Conservation (phyloP, 1,284 basidiomycete species). For the Volvariella volvacea region DNA sequence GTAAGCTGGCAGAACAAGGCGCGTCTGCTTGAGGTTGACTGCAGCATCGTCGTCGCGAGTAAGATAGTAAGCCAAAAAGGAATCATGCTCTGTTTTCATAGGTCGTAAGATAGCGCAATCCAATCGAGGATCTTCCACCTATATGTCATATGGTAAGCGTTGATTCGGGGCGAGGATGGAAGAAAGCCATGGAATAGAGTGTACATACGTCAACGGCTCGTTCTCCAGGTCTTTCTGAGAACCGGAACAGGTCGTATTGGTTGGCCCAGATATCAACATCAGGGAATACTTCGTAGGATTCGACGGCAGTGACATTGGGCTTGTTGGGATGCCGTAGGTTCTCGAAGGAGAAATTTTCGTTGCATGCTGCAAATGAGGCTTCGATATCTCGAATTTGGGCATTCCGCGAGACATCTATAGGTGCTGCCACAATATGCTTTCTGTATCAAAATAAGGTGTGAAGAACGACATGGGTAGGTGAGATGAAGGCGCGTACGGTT, state of each 20-base stretch:
- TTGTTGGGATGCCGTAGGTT: conserved; percentile 77
- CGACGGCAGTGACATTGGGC: conserved; percentile 67
- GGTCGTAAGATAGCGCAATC: conserved; percentile 84
- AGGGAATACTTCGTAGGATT: conserved; percentile 82
- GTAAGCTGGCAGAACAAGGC: conserved; percentile 32
- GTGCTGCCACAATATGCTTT: conserved; percentile 41
- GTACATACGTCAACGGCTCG: conserved; percentile 52
- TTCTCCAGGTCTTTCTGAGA: conserved; percentile 84
- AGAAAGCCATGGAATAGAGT: background rate
- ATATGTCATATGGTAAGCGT: conserved; percentile 7
- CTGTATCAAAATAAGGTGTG: too few relatives aligned
- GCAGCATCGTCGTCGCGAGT: conserved; percentile 73
- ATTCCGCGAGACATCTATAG: conserved; percentile 69
- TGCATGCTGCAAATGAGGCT: conserved; percentile 67
- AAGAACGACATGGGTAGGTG: conserved; percentile 2
- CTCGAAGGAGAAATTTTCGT: conserved; percentile 51
- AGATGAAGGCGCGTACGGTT: conserved; percentile 39
- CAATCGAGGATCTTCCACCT: conserved; percentile 71
- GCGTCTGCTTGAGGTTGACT: conserved; percentile 46
- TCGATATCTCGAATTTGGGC: conserved; percentile 83
- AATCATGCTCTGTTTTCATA: conserved; percentile 80
- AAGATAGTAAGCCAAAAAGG: conserved; percentile 86
- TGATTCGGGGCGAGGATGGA: background rate
- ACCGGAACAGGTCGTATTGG: conserved; percentile 83
- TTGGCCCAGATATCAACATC: conserved; percentile 87